Conservation (phyloP, 2,329 filamentous ascomycete species). For the Aspergillus sp. region DNA sequence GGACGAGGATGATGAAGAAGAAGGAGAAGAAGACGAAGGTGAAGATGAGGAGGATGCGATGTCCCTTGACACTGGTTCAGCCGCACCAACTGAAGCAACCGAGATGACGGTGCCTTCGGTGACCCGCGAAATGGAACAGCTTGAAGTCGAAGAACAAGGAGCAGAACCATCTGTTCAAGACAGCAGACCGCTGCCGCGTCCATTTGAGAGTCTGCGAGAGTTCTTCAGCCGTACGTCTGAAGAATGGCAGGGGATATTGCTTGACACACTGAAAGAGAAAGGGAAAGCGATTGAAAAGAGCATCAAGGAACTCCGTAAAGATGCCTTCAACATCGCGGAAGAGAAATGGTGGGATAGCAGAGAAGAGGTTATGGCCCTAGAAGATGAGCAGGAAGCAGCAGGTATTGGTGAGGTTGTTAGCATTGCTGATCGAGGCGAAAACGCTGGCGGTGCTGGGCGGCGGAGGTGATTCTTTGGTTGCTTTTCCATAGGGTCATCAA, state of each 20-base stretch:
- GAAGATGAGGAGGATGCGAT: slow-evolving; percentile 50
- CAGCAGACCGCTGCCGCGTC: slow-evolving; percentile 71
- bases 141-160: slow-evolving; percentile 41
- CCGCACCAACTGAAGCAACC: slow-evolving; percentile 39
- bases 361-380: slow-evolving; percentile 85
- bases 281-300: slow-evolving; percentile 57
- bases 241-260: slow-evolving; percentile 85
- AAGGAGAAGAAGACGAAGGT: slow-evolving; percentile 45
- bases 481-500: not conserved
- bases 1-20: slow-evolving; percentile 45
- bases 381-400: slow-evolving; percentile 94
- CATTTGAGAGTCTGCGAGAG: slow-evolving; percentile 86
- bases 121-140: slow-evolving; percentile 37
- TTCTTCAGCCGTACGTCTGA: slow-evolving; percentile 87
- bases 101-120: slow-evolving; percentile 39
- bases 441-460: slow-evolving; percentile 47
- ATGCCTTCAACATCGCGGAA: slow-evolving; percentile 86
- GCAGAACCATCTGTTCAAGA: slow-evolving; percentile 60
- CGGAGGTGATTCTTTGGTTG: slow-evolving; percentile 38
- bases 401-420: slow-evolving; percentile 94
- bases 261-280: slow-evolving; percentile 71
- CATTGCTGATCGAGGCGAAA: slow-evolving; percentile 68
- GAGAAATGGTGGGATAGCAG: slow-evolving; percentile 99
- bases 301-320: slow-evolving; percentile 89
- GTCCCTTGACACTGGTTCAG: slow-evolving; percentile 38